A percentile compares a stretch with the other conserved stretches of the same genome.
Evolutionary conservation across 352 stramenopile genomes (phyloP).

Genomic region (Globisporangium mamillatum): DNA sequence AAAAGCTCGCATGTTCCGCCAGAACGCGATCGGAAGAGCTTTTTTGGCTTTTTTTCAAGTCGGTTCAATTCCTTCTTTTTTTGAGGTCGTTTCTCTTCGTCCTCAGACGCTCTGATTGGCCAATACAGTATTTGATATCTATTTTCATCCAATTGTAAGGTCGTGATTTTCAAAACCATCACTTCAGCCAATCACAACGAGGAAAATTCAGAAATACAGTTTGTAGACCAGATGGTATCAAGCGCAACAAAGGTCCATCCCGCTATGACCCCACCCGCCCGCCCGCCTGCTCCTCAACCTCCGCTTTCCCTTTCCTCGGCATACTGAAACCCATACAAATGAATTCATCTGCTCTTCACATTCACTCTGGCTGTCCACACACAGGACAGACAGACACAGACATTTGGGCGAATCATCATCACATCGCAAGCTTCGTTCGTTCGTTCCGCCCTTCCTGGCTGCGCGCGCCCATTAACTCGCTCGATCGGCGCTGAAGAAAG

Average conservation of each 20-base stretch:
- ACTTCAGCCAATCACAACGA: neutral
- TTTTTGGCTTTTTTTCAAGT: constrained; percentile 2
- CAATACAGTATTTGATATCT: neutral
- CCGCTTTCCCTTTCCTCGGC: neutral
- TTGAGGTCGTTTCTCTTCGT: constrained; percentile 3
- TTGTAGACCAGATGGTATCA: neutral
- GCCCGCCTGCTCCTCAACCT: neutral
- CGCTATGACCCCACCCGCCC: neutral
- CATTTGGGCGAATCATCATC: constrained; percentile 1
- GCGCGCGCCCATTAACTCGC: neutral
- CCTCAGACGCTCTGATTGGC: neutral
- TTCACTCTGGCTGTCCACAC: neutral
- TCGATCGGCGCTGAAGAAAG: constrained; percentile 9
- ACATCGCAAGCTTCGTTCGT: neutral
- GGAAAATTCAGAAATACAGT: neutral
- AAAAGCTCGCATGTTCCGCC: neutral
- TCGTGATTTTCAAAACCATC: neutral
- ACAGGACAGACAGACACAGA: neutral
- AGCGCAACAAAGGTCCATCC: neutral
- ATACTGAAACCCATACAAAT: constrained; percentile 10
- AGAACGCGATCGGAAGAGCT: constrained; percentile 1
- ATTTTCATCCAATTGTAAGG: neutral
- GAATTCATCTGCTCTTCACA: neutral
- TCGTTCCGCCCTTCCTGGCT: constrained; percentile 4
- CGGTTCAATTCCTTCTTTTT: constrained; percentile 10